phyloP scores from a whole-genome alignment of 2,329 filamentous ascomycete genomes.

The Hyphodiscus sp. region DNA sequence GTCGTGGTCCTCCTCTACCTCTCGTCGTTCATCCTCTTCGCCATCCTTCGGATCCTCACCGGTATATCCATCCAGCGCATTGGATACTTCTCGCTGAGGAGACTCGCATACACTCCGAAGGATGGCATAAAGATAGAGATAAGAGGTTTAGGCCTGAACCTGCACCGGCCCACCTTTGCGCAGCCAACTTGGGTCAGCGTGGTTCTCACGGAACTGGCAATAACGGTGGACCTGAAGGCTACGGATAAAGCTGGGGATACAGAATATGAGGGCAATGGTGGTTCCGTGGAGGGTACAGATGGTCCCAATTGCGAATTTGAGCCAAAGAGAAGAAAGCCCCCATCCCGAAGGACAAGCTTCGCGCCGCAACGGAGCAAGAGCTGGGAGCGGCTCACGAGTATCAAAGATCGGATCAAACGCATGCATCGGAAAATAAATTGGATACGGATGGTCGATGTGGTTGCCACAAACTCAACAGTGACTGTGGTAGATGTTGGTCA shows the following conservation, averaged over 20 bases:
- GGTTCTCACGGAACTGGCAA: constrained; percentile 74
- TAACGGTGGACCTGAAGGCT: constrained; percentile 72
- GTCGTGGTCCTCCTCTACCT: constrained; percentile 82
- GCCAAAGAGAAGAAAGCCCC: constrained; percentile 16
- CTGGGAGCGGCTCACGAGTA: constrained; percentile 70
- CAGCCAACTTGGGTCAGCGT: constrained; percentile 96
- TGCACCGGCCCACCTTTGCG: constrained; percentile 92
- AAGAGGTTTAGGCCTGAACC: constrained; percentile 75
- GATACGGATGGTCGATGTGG: constrained; percentile 82
- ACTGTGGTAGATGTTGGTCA: constrained; percentile 76
- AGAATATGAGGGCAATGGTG: constrained; percentile 20
- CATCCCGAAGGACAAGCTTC: constrained; percentile 21
- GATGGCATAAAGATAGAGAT: constrained; percentile 89
- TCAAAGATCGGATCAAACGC: constrained; percentile 81
- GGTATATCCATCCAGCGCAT: constrained; percentile 94
- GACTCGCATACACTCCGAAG: constrained; percentile 81
- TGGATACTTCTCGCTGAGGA: constrained; percentile 84
- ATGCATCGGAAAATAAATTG: constrained; percentile 82
- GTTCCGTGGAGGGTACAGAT: constrained; percentile 23
- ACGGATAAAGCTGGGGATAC: constrained; percentile 38
- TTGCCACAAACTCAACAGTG: constrained; percentile 73
- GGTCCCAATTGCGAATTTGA: constrained; percentile 15
- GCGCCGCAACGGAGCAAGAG: constrained; percentile 55
- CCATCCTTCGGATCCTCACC: constrained; percentile 83
- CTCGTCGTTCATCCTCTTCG: constrained; percentile 87